Evolutionary conservation across 441 rosid species (phyloP), one percentile per base, ranked within the genome.

Genomic region (Manihot esculenta): DNA sequence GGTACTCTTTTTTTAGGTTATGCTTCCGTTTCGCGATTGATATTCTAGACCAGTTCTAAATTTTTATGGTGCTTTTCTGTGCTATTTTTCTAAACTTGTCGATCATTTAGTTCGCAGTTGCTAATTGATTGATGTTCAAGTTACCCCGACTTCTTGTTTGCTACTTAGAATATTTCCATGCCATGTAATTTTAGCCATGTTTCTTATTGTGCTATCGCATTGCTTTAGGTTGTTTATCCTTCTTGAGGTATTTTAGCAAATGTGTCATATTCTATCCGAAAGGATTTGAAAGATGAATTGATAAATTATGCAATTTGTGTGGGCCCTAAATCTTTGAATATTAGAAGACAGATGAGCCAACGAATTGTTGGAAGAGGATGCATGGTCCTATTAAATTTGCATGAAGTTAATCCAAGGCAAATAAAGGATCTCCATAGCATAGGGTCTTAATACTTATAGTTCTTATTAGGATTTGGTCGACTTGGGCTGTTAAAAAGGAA

Each of bases 1-100:
- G 62, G 77, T 69, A 50, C n/a, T n/a, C n/a, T n/a, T 17, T 60
- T 12, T 42, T 10, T 49, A 38, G 42, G 42, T 38, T 38, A 38
- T 33, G 38, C 38, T 33, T 33, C 38, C 38, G 38, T 33, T 33
- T 33, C 6, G 38, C 6, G 38, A 33, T 4, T 33, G 3, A 33
- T 33, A 33, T 38, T 38, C 42, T 38, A 38, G 42, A 38, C 42
- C 42, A 38, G 42, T 9, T 38, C 5, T 38, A 38, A 38, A 38
- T 38, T 38, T 38, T 5, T 30, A 30, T 30, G 4, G 0, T 38
- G 42, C 42, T 7, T 38, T n/a, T 38, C 9, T 38, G 5, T 38
- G 7, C 42, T 7, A 38, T 38, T 1, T 38, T 38, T 38, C 7
- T 38, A 7, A 38, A 9, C 9, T 38, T 38, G 7, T 38, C 7